Conservation (phyloP, 495 filamentous ascomycete genomes). For the Hypoxylon fragiforme region DNA sequence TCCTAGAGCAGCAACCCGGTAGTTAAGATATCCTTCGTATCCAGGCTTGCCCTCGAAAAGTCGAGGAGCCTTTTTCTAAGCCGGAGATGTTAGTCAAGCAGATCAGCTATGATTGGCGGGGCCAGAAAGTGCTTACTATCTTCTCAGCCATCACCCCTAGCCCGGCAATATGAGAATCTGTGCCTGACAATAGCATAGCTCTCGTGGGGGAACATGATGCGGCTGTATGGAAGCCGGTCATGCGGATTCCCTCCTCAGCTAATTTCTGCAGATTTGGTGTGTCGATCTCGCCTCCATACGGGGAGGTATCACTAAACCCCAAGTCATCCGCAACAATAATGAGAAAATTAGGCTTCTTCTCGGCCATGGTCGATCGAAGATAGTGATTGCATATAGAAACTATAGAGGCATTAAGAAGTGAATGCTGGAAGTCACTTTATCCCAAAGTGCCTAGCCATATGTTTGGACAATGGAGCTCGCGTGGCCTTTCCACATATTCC, state of each 20-base stretch:
- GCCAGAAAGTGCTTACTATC: constrained; percentile 26
- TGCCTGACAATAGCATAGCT: constrained; percentile 59
- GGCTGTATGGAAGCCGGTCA: constrained; percentile 64
- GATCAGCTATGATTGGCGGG: not conserved
- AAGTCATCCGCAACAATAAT: constrained; percentile 65
- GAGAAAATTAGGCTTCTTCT: constrained; percentile 54
- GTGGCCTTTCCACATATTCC: constrained; percentile 14
- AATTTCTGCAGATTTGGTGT: constrained; percentile 62
- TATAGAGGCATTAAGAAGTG: constrained; percentile 4
- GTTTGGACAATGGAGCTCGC: not conserved
- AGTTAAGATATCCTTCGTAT: constrained; percentile 66
- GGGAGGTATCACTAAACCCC: constrained; percentile 63
- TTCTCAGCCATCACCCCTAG: constrained; percentile 48
- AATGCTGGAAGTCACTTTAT: constrained; percentile 5
- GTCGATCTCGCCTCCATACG: constrained; percentile 64
- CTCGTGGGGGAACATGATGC: constrained; percentile 64
- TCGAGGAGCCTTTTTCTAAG: constrained; percentile 35
- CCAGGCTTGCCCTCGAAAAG: constrained; percentile 54
- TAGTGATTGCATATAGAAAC: constrained; percentile 16
- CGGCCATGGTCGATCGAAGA: constrained; percentile 17
- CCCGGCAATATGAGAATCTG: constrained; percentile 54
- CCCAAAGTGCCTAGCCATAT: constrained; percentile 23
- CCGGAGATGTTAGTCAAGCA: constrained; percentile 5
- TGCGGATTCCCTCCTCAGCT: constrained; percentile 56
- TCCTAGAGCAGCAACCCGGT: constrained; percentile 60